phyloP scores from a whole-genome alignment of 192 early-diverging fungal species.

The Umbelopsis sp. region DNA sequence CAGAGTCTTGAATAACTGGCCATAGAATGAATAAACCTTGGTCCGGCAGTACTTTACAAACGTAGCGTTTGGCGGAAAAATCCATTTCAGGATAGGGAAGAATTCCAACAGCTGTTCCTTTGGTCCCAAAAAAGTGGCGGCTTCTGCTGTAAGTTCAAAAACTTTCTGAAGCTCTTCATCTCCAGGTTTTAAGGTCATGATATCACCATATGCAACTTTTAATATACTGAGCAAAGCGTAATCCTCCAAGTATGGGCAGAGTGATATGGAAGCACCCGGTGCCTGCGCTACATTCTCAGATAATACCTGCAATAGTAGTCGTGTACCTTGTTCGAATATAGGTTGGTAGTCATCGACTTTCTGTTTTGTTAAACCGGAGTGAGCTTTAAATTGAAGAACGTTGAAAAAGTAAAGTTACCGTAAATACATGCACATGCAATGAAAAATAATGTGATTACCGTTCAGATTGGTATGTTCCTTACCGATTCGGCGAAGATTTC shows the following conservation, averaged over 20 bases:
- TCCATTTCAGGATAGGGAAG: conserved; percentile 32
- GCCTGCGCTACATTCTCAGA: not conserved
- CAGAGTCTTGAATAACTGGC: not conserved
- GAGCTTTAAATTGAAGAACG: conserved; percentile 22
- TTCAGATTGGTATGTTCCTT: too few relatives aligned
- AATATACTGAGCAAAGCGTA: conserved; percentile 38
- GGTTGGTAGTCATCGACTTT: conserved; percentile 39
- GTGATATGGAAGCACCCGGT: not conserved
- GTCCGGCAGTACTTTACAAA: not conserved
- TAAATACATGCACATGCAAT: not conserved
- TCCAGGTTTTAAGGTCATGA: conserved; percentile 22
- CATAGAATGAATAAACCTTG: conserved; percentile 29
- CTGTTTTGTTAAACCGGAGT: conserved; percentile 27
- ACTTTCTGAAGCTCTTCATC: conserved; percentile 34
- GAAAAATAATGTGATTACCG: too few relatives aligned
- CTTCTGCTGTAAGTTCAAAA: conserved; percentile 27
- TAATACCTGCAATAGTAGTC: conserved; percentile 2
- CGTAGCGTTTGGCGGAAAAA: not conserved
- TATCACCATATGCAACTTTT: conserved; percentile 30
- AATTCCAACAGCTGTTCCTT: conserved; percentile 33
- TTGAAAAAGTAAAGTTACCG: not conserved
- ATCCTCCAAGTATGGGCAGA: conserved; percentile 21
- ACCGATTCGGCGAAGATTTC: conserved; percentile 34
- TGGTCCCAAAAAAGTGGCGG: conserved; percentile 21
- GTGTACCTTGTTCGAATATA: conserved; percentile 22